Evolutionary conservation across 768 basidiomycete species (phyloP), one percentile per base, ranked within the genome.

Genomic region (Leccinum sublutescens): DNA sequence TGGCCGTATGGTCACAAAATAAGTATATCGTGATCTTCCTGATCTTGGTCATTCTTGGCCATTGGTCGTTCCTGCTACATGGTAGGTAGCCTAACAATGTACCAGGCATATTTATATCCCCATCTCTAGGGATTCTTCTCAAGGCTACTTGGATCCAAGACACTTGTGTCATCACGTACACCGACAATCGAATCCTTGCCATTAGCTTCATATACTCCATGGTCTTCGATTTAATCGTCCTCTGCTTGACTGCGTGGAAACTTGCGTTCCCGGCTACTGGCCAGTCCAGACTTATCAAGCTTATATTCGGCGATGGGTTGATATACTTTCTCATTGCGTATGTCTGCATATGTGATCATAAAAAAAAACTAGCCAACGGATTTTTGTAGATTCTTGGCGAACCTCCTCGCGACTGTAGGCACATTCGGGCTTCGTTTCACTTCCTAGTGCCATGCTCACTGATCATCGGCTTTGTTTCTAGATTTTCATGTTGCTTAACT

Each of bases 241-340:
- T 90, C 31, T 75, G 74, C 50, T 75, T 89, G 52, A 87, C 86
- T 25, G 83, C 79, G 11, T 82, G 75, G 71, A 90, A 89, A 64
- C 80, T 90, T 19, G 65, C 81, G 8, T 76, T 78, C 63, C 71
- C 73, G 25, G 64, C 77, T 19, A 77, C 72, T 50, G 81, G 82
- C 34, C 83, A 84, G 19, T 78, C 78, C 33, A 81, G 79, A 38
- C 82, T 90, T 21, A 81, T 87, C 51, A 79, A 73, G 50, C 80
- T 89, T 54, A 83, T 90, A 59, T 89, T 90, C 71, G 76, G 76
- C n/a, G 88, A 89, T 66, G 88, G 88, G 23, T 68, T 89, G 52
- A 85, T 88, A 51, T 89, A 85, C 75, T 89, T 89, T 68, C 68
- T 81, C 64, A 83, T 89, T 56, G 87, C 87, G 85, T 88, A 69